phyloP scores from a whole-genome alignment of 768 basidiomycete genomes.

The Macrocybe gigantea region DNA sequence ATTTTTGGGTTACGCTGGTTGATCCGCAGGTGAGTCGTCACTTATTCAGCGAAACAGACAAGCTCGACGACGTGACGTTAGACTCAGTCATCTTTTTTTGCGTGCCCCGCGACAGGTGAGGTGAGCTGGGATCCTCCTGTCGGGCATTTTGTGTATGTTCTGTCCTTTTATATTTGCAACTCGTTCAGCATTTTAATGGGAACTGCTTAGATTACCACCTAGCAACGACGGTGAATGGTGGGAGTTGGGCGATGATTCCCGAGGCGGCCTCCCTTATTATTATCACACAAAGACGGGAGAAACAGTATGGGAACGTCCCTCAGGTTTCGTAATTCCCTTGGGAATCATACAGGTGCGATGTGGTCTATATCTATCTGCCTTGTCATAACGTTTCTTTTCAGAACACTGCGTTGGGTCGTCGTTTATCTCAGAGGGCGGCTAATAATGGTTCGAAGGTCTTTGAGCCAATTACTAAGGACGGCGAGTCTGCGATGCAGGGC shows the following conservation, averaged over 20 bases:
- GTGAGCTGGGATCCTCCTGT: constrained; percentile 92
- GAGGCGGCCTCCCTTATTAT: constrained; percentile 85
- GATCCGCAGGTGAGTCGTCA: constrained; percentile 70
- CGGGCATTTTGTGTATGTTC: constrained; percentile 78
- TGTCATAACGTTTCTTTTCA: constrained; percentile 15
- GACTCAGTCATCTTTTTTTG: constrained; percentile 75
- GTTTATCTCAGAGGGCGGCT: constrained; percentile 39
- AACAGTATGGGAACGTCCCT: constrained; percentile 90
- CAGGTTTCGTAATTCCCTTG: constrained; percentile 86
- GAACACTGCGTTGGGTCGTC: constrained; percentile 70
- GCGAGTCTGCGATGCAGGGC: no score
- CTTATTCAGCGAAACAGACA: constrained; percentile 1
- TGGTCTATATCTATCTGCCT: constrained; percentile 5
- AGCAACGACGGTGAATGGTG: constrained; percentile 90
- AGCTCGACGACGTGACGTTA: constrained; percentile 12
- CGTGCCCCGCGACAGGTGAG: constrained; percentile 88
- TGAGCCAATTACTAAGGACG: no score
- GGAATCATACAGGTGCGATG: constrained; percentile 73
- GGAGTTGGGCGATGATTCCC: constrained; percentile 83
- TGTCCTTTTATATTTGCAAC: no score
- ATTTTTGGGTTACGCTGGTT: constrained; percentile 92
- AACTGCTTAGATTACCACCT: constrained; percentile 61
- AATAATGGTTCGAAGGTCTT: constrained; percentile 22
- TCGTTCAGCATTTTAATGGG: no score
- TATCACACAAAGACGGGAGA: constrained; percentile 90